A percentile compares a stretch with the other conserved stretches of the same genome.
Evolutionary conservation across 805 yeast species (phyloP).

Genomic region (Limtongia smithiae): DNA sequence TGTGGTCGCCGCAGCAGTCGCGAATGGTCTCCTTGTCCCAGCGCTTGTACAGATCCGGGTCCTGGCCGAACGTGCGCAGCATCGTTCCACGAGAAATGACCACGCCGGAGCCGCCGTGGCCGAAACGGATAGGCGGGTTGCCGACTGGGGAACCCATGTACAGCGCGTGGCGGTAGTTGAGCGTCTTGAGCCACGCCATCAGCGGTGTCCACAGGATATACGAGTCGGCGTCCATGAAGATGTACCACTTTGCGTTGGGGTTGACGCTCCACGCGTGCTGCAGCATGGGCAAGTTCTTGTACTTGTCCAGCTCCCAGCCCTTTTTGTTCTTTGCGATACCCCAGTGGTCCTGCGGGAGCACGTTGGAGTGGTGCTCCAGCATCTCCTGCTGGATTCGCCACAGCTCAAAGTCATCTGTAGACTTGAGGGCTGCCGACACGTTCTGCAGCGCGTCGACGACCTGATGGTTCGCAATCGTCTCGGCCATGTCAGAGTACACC

Average conservation of each 20-base stretch:
- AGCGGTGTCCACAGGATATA: conserved; percentile 35
- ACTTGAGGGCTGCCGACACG: conserved; percentile 14
- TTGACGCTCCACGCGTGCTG: conserved; percentile 36
- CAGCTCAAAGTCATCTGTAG: conserved; percentile 25
- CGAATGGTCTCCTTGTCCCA: conserved; percentile 24
- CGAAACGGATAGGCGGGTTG: conserved; percentile 32
- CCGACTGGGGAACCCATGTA: conserved; percentile 37
- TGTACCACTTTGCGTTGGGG: conserved; percentile 38
- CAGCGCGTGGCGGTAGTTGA: conserved; percentile 33
- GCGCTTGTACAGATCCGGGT: conserved; percentile 24
- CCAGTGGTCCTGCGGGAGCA: conserved; percentile 11
- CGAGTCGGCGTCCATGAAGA: conserved; percentile 39
- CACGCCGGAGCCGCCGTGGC: conserved; percentile 42
- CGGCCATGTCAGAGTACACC: conserved; percentile 38
- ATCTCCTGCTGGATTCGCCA: conserved; percentile 30
- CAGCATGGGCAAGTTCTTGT: conserved; percentile 40
- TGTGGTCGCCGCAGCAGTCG: conserved; percentile 39
- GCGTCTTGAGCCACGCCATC: conserved; percentile 27
- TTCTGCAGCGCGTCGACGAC: conserved; percentile 36
- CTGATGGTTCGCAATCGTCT: conserved; percentile 35
- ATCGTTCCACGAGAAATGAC: conserved; percentile 37
- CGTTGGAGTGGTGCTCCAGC: conserved; percentile 7
- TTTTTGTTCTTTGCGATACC: conserved; percentile 4
- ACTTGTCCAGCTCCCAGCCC: conserved; percentile 40
- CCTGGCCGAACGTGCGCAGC: conserved; percentile 32